phyloP scores from a whole-genome alignment of 1,284 basidiomycete genomes.

The Apiotrichum gracile region DNA sequence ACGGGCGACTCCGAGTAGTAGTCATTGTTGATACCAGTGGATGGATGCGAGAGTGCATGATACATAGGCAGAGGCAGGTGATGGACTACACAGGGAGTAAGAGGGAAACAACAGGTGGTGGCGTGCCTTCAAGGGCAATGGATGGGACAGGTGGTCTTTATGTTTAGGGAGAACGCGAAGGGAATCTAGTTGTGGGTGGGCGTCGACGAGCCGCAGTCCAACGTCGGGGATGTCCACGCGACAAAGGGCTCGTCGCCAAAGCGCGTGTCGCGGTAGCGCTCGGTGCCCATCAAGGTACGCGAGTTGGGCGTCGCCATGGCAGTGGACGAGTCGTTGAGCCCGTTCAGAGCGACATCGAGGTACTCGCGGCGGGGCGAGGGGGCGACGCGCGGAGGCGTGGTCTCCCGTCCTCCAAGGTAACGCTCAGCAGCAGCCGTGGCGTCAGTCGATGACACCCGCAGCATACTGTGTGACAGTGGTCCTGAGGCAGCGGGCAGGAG shows the following conservation, averaged over 20 bases:
- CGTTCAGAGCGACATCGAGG: slow-evolving; percentile 36
- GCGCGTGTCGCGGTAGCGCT: slow-evolving; percentile 39
- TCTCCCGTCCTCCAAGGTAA: no score
- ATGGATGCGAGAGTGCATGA: no score
- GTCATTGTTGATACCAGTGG: background rate
- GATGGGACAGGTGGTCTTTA: no score
- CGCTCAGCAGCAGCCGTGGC: no score
- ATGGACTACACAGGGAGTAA: no score
- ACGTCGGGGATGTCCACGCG: slow-evolving; percentile 27
- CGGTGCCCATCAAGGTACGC: slow-evolving; percentile 40
- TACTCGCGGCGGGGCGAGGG: slow-evolving; percentile 28
- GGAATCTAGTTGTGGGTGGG: no score
- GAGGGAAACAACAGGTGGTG: no score
- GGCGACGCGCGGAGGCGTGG: background rate
- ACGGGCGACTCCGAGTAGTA: no score
- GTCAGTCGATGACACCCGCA: background rate
- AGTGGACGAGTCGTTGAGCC: slow-evolving; percentile 5
- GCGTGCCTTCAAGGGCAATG: no score
- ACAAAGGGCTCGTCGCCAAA: slow-evolving; percentile 40
- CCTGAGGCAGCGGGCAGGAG: background rate
- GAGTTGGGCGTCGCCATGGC: slow-evolving; percentile 30
- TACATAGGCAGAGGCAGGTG: no score
- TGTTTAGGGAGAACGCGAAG: no score
- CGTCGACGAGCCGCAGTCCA: slow-evolving; percentile 17
- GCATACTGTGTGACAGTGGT: background rate